phyloP scores from a whole-genome alignment of 106 monocot species.

The Dendrobium officinale region DNA sequence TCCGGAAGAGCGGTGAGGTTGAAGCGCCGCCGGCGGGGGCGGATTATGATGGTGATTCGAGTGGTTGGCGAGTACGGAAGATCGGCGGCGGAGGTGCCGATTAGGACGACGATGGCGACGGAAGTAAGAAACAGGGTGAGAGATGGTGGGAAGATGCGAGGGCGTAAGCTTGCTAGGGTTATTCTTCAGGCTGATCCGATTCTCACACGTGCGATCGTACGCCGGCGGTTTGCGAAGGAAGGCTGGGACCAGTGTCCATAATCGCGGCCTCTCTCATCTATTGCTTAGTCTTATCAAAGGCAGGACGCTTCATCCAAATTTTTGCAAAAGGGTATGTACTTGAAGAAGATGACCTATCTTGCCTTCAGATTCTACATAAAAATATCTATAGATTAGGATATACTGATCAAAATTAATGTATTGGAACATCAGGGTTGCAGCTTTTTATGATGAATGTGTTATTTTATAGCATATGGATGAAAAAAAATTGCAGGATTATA shows the following conservation, averaged over 20 bases:
- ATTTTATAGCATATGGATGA: no score
- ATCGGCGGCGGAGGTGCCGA: constrained; percentile 12
- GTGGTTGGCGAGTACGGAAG: constrained; percentile 15
- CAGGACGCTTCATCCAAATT: no score
- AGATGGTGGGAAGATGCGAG: constrained; percentile 9
- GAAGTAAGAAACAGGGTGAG: constrained; percentile 15
- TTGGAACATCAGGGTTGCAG: no score
- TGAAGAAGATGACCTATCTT: no score
- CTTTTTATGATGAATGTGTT: no score
- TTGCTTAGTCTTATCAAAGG: no score
- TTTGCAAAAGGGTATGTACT: no score
- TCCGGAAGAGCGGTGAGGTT: constrained; percentile 19
- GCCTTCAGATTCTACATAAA: no score
- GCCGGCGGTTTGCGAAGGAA: constrained; percentile 22
- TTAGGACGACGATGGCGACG: constrained; percentile 41
- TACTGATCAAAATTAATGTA: no score
- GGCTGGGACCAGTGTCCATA: constrained; percentile 55
- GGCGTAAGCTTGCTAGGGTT: constrained; percentile 41
- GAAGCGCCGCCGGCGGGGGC: constrained; percentile 20
- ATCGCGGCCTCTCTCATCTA: not conserved
- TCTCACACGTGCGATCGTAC: constrained; percentile 16
- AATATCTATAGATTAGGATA: no score
- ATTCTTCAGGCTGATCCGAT: constrained; percentile 20
- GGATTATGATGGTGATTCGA: constrained; percentile 19
- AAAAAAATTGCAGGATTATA: no score